Evolutionary conservation across 2,329 filamentous ascomycete genomes (phyloP), one percentile per base, ranked within the genome.

Genomic region (Curvularia eragrostidis): DNA sequence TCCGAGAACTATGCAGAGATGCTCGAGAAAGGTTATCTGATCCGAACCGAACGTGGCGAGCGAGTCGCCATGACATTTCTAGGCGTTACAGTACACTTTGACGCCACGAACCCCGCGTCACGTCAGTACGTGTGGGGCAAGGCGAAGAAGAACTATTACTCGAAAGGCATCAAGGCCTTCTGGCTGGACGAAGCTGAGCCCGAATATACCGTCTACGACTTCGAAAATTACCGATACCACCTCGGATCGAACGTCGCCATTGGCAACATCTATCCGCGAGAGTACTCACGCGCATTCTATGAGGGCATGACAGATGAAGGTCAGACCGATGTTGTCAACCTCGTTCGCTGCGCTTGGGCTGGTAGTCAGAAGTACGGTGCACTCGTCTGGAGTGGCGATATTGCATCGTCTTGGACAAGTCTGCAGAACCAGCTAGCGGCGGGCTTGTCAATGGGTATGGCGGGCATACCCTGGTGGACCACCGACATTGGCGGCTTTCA

Each of bases 401-500:
- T 89, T 56, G 87, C 87, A 0, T 86, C 83, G 0, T 87, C 84
- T 0, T 90, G 87, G 87, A 73, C 71, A 2, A 85, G 81, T 24
- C 79, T 89, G 47, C 80, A 84, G 3, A 82, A 84, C 56, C 86
- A 90, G 69, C 76, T 89, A 2, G 80, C 85, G 0, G 87, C 87
- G 0, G 87, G 87, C 0, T 75, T 90, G 19, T 87, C 88, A 67
- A 88, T 89, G 84, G 87, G 86, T 0, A 75, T 89, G 4, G 80
- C 85, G 0, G 87, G 87, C 0, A 80, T 89, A 9, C 82, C 86
- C 0, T 89, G 87, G 87, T 90, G 86, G 85, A 43, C 41, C 24
- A 90, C 87, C 0, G 87, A 90, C 64, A 89, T 90, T 51, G 87
- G 88, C 1, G 88, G 88, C 0, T 90, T 90, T 67, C 87, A 89